These are phyloP conservation scores for Colletotrichum musae DNA, from an alignment of 2,329 filamentous ascomycete species.

Conservation along the genomic window DNA sequence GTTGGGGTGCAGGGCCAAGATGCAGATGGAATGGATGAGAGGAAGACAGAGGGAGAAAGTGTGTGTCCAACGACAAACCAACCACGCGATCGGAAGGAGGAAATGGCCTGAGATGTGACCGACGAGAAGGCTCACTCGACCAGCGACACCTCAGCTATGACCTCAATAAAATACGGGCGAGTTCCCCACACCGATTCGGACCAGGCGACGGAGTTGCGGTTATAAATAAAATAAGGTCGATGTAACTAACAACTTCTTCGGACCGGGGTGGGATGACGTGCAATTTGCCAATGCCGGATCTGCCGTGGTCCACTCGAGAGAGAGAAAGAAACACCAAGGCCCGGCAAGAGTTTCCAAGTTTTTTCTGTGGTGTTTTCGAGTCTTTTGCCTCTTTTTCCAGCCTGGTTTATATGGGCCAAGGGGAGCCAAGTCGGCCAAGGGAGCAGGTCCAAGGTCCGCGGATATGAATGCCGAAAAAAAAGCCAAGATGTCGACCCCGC, in stretches of 20 bases:
- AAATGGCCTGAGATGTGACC: not conserved
- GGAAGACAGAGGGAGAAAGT: no score
- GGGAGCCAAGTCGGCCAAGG: not conserved
- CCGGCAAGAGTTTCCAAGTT: constrained; percentile 22
- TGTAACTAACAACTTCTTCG: constrained; percentile 6
- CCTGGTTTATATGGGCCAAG: constrained; percentile 39
- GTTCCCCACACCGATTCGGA: constrained; percentile 15
- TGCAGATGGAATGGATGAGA: no score
- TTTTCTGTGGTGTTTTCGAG: not conserved
- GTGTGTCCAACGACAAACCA: not conserved
- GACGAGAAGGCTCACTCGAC: not conserved
- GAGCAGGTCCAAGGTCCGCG: constrained; percentile 1
- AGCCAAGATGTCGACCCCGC: constrained; percentile 25
- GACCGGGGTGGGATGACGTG: constrained; percentile 8
- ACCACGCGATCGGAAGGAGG: not conserved
- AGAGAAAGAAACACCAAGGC: not conserved
- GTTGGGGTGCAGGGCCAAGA: no score
- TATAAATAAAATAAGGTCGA: constrained; percentile 22
- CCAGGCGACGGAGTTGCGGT: constrained; percentile 15
- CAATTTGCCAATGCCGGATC: constrained; percentile 32
- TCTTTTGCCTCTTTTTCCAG: constrained; percentile 6
- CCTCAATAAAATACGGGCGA: not conserved
- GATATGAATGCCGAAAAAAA: constrained; percentile 33
- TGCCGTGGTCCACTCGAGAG: constrained; percentile 11
- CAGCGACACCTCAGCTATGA: constrained; percentile 5